Base-by-base conservation (phyloP, 768 basidiomycete genomes). In the Mycena alexandri region DNA sequence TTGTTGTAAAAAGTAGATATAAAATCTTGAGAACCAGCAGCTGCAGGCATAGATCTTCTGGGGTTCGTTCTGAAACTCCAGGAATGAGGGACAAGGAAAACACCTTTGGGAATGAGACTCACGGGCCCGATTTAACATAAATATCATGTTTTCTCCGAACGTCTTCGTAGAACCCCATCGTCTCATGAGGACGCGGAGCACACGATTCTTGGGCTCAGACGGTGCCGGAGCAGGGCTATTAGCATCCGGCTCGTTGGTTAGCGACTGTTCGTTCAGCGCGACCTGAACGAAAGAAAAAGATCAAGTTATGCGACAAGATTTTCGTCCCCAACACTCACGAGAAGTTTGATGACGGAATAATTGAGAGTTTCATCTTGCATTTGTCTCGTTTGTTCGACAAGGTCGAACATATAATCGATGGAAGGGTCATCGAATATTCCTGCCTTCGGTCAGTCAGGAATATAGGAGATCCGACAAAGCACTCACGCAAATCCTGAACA, bases 91-190 rank as follows among this genome's bases (percentile, higher is more conserved):
- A 11, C 19, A 14, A 10, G 9, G 38, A 22, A 10, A 48, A 9
- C 14, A 5, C 4, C 13, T 17, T 17, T 51, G 33, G 47, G 29
- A 12, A 9, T n/a, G 14, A n/a, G 42, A 84, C 93, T 73, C 75
- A 96, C 96, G 87, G 50, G 96, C 93, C 65, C 98, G 90, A 74
- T 99, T 99, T 50, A 99, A 83, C 93, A 99, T 99, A 79, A 98
- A 99, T 63, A 99, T 98, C 85, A 99, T 88, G 76, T 99, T 99
- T 81, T 96, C 96, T 5, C 96, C 96, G 74, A 99, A 98, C 0
- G 98, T 98, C 82, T 93, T 94, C 79, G 90, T 93, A n/a, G 88
- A 89, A 5, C 92, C 90, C 29, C 94, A 79, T 21, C 96, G 89
- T n/a, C 91, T 84, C 83, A 94, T 91, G 24, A 99, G 83, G 0